Evolutionary conservation across 495 filamentous ascomycete species (phyloP).

Genomic region (Chaetomium fimeti): DNA sequence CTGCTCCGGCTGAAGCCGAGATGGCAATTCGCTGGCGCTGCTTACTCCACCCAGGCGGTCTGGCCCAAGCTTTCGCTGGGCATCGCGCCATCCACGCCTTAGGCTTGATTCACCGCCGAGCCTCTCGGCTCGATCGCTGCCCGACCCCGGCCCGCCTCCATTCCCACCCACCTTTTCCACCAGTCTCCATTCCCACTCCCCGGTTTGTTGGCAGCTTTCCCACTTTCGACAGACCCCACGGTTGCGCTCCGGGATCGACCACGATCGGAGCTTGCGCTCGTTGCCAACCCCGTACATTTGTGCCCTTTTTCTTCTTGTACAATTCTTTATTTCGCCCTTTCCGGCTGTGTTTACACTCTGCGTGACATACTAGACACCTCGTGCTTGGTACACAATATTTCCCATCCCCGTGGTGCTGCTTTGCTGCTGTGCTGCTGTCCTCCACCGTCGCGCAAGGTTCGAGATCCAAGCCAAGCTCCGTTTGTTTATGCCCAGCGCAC

Average conservation of each 20-base stretch:
- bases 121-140: conserved; percentile 13
- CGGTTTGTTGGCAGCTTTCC: conserved; percentile 15
- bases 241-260: conserved; percentile 10
- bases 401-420: background rate
- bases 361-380: background rate
- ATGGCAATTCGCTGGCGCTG: background rate
- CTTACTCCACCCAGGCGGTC: background rate
- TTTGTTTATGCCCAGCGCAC: conserved; percentile 17
- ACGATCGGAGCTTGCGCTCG: conserved; percentile 14
- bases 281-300: background rate
- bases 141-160: conserved; percentile 14
- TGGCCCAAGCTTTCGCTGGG: conserved; percentile 2
- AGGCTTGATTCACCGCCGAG: conserved; percentile 15
- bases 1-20: no score
- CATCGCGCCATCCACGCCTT: conserved; percentile 18
- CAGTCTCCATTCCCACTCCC: background rate
- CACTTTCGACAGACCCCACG: conserved; percentile 16
- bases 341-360: background rate
- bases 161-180: conserved; percentile 18
- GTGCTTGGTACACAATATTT: background rate
- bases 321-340: conserved; percentile 10
- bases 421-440: background rate
- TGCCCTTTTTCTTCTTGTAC: conserved; percentile 14
- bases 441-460: background rate
- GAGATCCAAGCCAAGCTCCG: background rate